Conservation (phyloP, 139 green algal species). For the Chlorella sp. region DNA sequence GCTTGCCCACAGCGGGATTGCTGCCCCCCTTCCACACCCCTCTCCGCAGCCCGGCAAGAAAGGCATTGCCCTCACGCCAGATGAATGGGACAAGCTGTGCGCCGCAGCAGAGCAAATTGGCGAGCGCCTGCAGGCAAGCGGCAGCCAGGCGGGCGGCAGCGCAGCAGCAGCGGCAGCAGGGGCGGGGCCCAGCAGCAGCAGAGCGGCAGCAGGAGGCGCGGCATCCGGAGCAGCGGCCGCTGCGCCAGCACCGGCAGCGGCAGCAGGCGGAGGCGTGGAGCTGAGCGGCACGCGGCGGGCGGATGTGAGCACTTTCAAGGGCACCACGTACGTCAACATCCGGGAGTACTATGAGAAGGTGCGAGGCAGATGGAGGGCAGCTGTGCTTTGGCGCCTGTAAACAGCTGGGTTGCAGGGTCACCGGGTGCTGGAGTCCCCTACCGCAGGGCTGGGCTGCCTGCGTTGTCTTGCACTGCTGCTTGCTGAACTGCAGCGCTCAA, state of each 20-base stretch:
- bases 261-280: slow-evolving; percentile 23
- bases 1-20: too few species aligned
- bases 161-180: background rate
- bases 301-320: slow-evolving; percentile 57
- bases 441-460: too few species aligned
- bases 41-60: slow-evolving; percentile 57
- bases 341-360: slow-evolving; percentile 64
- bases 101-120: background rate
- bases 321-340: slow-evolving; percentile 36
- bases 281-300: slow-evolving; percentile 47
- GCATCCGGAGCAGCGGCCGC: background rate
- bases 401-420: background rate
- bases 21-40: background rate
- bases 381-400: too few species aligned
- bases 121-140: background rate
- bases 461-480: background rate
- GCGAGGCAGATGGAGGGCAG: background rate
- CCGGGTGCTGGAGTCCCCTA: too few species aligned
- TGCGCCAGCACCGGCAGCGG: background rate
- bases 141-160: background rate
- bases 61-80: slow-evolving; percentile 43
- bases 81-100: slow-evolving; percentile 43
- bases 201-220: background rate
- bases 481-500: background rate
- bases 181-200: background rate